Conservation (phyloP, 108 stramenopile species). For the Mayamaea pseudoterrestris region DNA sequence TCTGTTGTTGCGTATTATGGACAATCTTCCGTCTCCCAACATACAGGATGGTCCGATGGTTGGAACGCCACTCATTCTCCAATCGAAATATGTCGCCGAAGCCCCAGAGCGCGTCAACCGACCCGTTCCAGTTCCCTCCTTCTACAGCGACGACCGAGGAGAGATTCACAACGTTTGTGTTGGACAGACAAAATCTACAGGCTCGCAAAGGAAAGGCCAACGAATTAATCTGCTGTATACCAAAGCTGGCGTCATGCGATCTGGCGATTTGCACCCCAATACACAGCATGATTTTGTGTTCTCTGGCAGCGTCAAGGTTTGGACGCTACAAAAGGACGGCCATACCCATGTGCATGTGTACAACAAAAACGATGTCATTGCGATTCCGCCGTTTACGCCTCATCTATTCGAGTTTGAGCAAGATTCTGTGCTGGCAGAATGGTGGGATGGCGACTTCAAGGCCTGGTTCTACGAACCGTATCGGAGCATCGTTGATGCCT, state of each 20-base stretch:
- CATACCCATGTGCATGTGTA: slow-evolving; percentile 9
- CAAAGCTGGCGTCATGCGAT: slow-evolving; percentile 29
- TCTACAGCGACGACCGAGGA: slow-evolving; percentile 29
- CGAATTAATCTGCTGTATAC: slow-evolving; percentile 37
- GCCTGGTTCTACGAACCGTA: slow-evolving; percentile 38
- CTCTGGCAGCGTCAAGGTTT: slow-evolving; percentile 32
- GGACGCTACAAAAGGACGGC: slow-evolving; percentile 23
- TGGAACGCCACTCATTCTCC: neutral
- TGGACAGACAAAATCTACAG: too few relatives aligned
- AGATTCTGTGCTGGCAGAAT: slow-evolving; percentile 38
- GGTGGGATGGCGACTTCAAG: slow-evolving; percentile 33
- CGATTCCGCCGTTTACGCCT: slow-evolving; percentile 25
- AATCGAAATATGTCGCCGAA: neutral
- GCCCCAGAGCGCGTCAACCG: neutral
- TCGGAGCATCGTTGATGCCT: slow-evolving; percentile 28
- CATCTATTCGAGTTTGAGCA: slow-evolving; percentile 46
- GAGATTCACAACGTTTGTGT: slow-evolving; percentile 30
- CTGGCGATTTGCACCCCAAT: slow-evolving; percentile 36
- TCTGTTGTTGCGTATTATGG: too few relatives aligned
- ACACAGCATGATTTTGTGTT: slow-evolving; percentile 30
- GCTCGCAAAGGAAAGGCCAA: too few relatives aligned
- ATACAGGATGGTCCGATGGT: too few relatives aligned
- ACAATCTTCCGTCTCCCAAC: too few relatives aligned
- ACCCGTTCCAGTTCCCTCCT: neutral
- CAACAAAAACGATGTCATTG: slow-evolving; percentile 13